Conservation (phyloP, 495 filamentous ascomycete species). For the Lepraria neglecta region DNA sequence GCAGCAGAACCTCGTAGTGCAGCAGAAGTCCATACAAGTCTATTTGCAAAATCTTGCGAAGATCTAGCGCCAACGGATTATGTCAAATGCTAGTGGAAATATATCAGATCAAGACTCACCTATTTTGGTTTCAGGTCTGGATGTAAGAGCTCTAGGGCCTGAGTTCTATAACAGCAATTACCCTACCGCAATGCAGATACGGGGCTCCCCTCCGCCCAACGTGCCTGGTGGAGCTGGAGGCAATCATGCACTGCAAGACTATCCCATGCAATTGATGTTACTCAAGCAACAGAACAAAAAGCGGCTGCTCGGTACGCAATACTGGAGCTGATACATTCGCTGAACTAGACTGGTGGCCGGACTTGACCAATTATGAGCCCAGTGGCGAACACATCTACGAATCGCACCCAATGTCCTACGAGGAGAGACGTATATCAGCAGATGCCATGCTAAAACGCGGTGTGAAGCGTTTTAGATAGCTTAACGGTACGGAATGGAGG, state of each 20-base stretch:
- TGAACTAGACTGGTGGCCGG: background rate
- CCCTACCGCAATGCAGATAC: slow-evolving; percentile 35
- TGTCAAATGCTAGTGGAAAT: slow-evolving; percentile 34
- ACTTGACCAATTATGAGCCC: background rate
- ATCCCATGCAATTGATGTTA: background rate
- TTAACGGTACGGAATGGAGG: too few relatives aligned
- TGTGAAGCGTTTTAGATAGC: too few relatives aligned
- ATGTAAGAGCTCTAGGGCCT: slow-evolving; percentile 50
- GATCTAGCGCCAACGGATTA: background rate
- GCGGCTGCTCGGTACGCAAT: slow-evolving; percentile 53
- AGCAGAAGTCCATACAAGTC: background rate
- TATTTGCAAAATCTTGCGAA: background rate
- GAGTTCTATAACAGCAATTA: slow-evolving; percentile 62
- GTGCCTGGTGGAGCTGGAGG: slow-evolving; percentile 34
- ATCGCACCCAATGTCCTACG: too few relatives aligned
- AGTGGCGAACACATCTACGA: too few relatives aligned
- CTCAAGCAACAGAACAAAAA: background rate
- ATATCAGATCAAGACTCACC: slow-evolving; percentile 68
- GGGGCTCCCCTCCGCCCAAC: slow-evolving; percentile 44
- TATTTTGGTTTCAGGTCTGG: slow-evolving; percentile 67
- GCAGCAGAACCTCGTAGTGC: background rate
- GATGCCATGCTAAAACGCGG: too few relatives aligned
- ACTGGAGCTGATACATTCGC: too few relatives aligned
- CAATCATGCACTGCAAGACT: background rate
- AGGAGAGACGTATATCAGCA: too few relatives aligned